These are phyloP conservation scores for Aspergillus latus DNA, from an alignment of 2,329 filamentous ascomycete species.

Conservation along the genomic window DNA sequence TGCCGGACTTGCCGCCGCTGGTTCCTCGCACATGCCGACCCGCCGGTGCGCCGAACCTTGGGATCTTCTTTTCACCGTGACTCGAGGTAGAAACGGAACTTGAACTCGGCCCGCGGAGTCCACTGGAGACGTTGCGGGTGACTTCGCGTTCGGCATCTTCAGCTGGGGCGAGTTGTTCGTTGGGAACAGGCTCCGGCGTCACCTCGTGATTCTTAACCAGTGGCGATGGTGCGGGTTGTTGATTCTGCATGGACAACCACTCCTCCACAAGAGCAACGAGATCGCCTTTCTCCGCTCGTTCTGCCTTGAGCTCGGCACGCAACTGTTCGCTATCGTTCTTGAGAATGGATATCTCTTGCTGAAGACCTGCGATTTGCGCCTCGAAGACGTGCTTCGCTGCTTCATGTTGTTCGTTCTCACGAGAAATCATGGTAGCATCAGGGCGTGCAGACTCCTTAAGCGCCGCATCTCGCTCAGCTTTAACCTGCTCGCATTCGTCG, in stretches of 20 bases:
- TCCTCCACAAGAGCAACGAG: conserved; percentile 50
- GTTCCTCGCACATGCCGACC: conserved; percentile 34
- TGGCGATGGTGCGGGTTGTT: conserved; percentile 12
- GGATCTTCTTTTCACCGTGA: conserved; percentile 30
- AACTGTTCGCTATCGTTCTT: conserved; percentile 67
- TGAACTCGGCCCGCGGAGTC: conserved; percentile 33
- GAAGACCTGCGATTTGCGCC: conserved; percentile 72
- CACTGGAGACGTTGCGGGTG: conserved; percentile 28
- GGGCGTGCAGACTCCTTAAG: conserved; percentile 58
- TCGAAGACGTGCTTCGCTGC: conserved; percentile 68
- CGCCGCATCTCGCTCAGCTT: conserved; percentile 63
- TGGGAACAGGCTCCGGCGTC: conserved; percentile 13
- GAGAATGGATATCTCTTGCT: conserved; percentile 68
- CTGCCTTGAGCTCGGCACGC: conserved; percentile 57
- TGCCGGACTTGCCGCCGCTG: conserved; percentile 39
- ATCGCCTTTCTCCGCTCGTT: conserved; percentile 52
- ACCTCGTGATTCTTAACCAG: conserved; percentile 7
- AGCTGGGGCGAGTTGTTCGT: conserved; percentile 15
- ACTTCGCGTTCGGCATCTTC: conserved; percentile 26
- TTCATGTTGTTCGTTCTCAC: conserved; percentile 61
- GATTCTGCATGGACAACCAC: conserved; percentile 43
- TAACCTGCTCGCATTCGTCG: conserved; percentile 73
- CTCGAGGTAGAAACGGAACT: conserved; percentile 21
- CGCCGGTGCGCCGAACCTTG: conserved; percentile 32
- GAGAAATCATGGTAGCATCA: conserved; percentile 45